Conservation (phyloP, 148 eudicot species). For the Silene latifolia region DNA sequence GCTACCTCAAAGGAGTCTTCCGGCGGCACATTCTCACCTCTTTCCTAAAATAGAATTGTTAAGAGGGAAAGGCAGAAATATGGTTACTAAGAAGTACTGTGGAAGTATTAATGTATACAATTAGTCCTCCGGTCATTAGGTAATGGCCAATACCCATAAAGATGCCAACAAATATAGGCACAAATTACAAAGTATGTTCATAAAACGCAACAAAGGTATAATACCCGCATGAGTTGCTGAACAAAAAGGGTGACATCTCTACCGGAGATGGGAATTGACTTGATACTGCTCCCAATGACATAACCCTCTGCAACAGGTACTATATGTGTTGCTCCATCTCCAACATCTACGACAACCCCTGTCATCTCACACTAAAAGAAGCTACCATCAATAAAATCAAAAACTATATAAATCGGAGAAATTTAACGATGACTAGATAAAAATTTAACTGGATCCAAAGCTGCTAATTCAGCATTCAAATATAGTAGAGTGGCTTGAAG, state of each 20-base stretch:
- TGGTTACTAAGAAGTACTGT: background rate
- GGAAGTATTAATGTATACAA: background rate
- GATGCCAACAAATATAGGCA: constrained; percentile 8
- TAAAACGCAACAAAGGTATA: constrained; percentile 4
- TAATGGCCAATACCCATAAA: background rate
- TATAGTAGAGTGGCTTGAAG: background rate
- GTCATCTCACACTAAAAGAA: constrained; percentile 91
- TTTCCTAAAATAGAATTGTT: constrained; percentile 59
- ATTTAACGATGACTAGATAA: background rate
- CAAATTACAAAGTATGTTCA: background rate
- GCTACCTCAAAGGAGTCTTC: constrained; percentile 98
- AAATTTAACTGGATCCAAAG: background rate
- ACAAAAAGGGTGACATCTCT: constrained; percentile 83
- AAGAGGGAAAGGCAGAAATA: constrained; percentile 11
- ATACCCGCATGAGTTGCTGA: constrained; percentile 88
- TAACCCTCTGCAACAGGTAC: constrained; percentile 99
- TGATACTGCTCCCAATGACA: constrained; percentile 97
- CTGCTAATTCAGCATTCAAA: background rate
- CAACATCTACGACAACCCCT: constrained; percentile 97
- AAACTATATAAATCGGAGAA: background rate
- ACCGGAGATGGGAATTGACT: constrained; percentile 83
- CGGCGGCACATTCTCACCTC: constrained; percentile 94
- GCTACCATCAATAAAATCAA: constrained; percentile 31
- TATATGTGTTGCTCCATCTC: constrained; percentile 95
- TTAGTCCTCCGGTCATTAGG: too few relatives aligned